phyloP scores from a whole-genome alignment of 2,329 filamentous ascomycete genomes.

The Calonectria pteridis region DNA sequence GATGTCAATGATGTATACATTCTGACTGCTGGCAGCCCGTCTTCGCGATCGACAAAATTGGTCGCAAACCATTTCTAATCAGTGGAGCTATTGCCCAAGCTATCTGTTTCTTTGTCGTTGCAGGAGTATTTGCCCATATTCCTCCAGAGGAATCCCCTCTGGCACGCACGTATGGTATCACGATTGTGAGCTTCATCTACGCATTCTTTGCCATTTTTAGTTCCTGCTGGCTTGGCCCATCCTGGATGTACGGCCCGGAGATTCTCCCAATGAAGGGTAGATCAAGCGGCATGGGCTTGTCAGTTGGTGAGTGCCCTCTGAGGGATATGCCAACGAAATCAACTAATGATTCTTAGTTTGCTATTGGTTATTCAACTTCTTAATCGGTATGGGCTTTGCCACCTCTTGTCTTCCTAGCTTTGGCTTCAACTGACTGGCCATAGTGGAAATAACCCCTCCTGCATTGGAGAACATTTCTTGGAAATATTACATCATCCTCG shows the following conservation, averaged over 20 bases:
- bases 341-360: neutral
- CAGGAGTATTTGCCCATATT: neutral
- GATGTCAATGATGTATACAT: neutral
- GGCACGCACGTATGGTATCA: neutral
- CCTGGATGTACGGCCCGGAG: neutral
- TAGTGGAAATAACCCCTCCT: neutral
- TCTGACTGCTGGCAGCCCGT: neutral
- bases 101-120: neutral
- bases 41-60: neutral
- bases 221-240: neutral
- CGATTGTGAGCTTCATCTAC: neutral
- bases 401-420: no score
- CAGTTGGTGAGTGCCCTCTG: neutral
- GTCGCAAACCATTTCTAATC: neutral
- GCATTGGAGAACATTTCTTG: neutral
- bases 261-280: neutral
- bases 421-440: neutral
- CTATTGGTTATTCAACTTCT: neutral
- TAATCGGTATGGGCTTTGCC: neutral
- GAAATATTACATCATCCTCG: neutral
- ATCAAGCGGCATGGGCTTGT: neutral
- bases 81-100: neutral
- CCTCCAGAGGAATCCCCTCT: neutral
- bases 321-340: fast-evolving
- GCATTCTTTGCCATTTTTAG: constrained; percentile 3